A percentile compares a stretch with the other conserved stretches of the same genome.
Evolutionary conservation across 2,329 filamentous ascomycete species (phyloP).

Genomic region (Clonostachys sp.): DNA sequence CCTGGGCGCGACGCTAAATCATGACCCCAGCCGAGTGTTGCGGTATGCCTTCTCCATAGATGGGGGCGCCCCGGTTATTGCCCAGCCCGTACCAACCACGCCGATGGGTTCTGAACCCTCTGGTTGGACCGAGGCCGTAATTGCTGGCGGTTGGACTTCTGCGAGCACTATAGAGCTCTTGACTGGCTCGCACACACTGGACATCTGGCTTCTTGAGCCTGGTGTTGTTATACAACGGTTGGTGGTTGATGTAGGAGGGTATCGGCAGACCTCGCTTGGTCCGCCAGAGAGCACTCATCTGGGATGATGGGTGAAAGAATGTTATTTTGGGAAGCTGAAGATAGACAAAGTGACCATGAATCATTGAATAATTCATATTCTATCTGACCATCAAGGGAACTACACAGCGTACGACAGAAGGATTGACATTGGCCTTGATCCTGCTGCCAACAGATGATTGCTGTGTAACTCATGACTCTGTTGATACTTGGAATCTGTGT

Average conservation of each 20-base stretch:
- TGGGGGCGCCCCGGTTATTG: slow-evolving; percentile 5
- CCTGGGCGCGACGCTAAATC: slow-evolving; percentile 19
- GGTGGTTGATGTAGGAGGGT: slow-evolving; percentile 49
- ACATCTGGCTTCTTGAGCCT: slow-evolving; percentile 46
- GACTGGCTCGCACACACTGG: slow-evolving; percentile 41
- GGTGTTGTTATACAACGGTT: slow-evolving; percentile 52
- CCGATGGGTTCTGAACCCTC: slow-evolving; percentile 11
- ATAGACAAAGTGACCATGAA: no score
- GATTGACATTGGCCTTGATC: no score
- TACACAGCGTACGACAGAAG: no score
- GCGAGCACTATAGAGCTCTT: not conserved
- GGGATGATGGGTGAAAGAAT: slow-evolving; percentile 21
- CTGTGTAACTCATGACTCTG: no score
- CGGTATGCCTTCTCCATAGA: slow-evolving; percentile 17
- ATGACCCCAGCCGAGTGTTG: slow-evolving; percentile 15
- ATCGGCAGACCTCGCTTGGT: slow-evolving; percentile 48
- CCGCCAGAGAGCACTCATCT: slow-evolving; percentile 42
- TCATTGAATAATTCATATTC: no score
- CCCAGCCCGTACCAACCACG: slow-evolving; percentile 12
- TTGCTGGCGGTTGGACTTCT: slow-evolving; percentile 14
- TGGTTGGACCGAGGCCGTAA: slow-evolving; percentile 18
- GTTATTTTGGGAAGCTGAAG: no score
- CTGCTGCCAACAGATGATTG: no score
- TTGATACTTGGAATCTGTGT: no score
- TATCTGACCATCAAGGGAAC: no score